These are phyloP conservation scores for Aspergillus jensenii DNA, from an alignment of 2,329 filamentous ascomycete species.

Conservation along the genomic window DNA sequence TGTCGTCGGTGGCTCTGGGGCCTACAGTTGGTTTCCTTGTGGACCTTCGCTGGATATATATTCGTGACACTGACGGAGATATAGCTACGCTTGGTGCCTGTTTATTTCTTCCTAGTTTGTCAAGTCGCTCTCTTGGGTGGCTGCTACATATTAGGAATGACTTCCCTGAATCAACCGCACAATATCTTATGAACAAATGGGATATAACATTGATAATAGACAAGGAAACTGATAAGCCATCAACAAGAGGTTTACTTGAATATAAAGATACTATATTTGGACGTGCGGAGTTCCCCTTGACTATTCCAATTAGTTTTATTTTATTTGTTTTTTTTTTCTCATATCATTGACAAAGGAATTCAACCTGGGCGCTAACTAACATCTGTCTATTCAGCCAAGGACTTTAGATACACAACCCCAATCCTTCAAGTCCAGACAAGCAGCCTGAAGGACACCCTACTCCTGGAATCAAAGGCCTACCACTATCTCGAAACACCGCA, in stretches of 20 bases:
- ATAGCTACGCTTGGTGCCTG: slow-evolving; percentile 28
- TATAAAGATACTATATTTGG: slow-evolving; percentile 31
- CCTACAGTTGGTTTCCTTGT: slow-evolving; percentile 23
- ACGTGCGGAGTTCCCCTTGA: slow-evolving; percentile 17
- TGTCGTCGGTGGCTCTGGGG: slow-evolving; percentile 34
- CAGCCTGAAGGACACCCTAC: slow-evolving; percentile 1
- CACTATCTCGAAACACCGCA: slow-evolving; percentile 22
- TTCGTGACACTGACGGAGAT: not conserved
- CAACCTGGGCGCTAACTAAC: no score
- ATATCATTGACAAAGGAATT: no score
- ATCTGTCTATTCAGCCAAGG: slow-evolving; percentile 15
- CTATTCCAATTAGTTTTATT: no score
- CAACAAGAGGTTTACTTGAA: slow-evolving; percentile 26
- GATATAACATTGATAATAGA: slow-evolving; percentile 12
- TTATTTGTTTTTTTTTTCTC: no score
- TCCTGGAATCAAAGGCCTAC: slow-evolving; percentile 16
- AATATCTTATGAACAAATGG: slow-evolving; percentile 18
- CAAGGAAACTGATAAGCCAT: slow-evolving; percentile 9
- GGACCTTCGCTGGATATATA: not conserved
- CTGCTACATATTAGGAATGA: slow-evolving; percentile 25
- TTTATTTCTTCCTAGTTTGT: slow-evolving; percentile 21
- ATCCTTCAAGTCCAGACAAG: slow-evolving; percentile 15
- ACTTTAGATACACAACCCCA: slow-evolving; percentile 24
- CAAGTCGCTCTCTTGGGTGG: slow-evolving; percentile 22
- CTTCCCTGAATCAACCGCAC: slow-evolving; percentile 18